A percentile compares a stretch with the other conserved stretches of the same genome.
These are phyloP conservation scores for Paramarasmius palmivorus DNA, from an alignment of 1,284 basidiomycete species.

Conservation along the genomic window DNA sequence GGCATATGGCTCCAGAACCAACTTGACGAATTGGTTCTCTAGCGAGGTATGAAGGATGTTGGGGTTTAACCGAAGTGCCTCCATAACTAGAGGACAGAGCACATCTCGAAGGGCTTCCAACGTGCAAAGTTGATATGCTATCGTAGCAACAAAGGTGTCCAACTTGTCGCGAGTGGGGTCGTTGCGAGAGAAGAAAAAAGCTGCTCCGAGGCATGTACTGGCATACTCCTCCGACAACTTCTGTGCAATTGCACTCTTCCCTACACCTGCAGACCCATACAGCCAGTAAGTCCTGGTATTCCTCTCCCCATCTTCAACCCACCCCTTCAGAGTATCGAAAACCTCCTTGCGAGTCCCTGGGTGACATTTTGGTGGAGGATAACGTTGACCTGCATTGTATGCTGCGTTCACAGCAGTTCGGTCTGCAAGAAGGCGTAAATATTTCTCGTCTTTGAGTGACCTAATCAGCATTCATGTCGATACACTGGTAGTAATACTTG, in stretches of 20 bases:
- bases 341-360: no score
- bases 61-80: not conserved
- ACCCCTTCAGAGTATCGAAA: no score
- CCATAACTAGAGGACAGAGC: not conserved
- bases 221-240: not conserved
- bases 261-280: not conserved
- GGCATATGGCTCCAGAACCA: not conserved
- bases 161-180: not conserved
- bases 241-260: not conserved
- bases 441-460: no score
- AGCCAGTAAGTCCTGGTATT: not conserved
- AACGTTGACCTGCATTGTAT: no score
- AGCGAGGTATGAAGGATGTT: not conserved
- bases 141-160: not conserved
- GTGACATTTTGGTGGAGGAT: no score
- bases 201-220: not conserved
- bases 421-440: no score
- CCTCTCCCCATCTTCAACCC: no score
- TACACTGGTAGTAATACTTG: no score
- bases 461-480: no score
- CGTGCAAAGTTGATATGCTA: not conserved
- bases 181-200: slow-evolving; percentile 3
- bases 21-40: not conserved
- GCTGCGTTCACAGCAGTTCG: no score
- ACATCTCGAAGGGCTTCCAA: not conserved